Evolutionary conservation across 768 basidiomycete genomes (phyloP).

Genomic region (Lactifluus pinguis): DNA sequence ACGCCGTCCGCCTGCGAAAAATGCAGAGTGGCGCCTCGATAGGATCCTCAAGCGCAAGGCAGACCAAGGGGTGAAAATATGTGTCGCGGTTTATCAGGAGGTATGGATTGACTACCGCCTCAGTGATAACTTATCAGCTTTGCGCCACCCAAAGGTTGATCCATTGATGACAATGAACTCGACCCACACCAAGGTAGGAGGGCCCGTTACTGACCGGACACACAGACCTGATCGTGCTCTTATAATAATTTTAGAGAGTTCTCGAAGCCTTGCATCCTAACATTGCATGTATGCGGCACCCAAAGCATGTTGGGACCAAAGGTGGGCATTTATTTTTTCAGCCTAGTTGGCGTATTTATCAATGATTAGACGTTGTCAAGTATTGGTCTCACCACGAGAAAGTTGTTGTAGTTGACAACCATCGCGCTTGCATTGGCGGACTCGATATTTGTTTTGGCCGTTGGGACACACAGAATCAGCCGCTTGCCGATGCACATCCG

Average conservation of each 20-base stretch:
- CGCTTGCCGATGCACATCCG: slow-evolving; percentile 87
- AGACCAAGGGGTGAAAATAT: slow-evolving; percentile 82
- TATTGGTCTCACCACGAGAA: slow-evolving; percentile 96
- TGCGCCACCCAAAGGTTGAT: slow-evolving; percentile 46
- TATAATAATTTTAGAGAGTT: slow-evolving; percentile 42
- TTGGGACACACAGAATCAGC: slow-evolving; percentile 90
- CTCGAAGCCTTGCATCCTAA: slow-evolving; percentile 82
- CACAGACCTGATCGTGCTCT: neutral
- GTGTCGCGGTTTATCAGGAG: slow-evolving; percentile 93
- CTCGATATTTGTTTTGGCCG: slow-evolving; percentile 95
- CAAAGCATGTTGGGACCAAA: slow-evolving; percentile 81
- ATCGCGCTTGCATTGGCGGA: slow-evolving; percentile 81
- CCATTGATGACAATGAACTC: slow-evolving; percentile 88
- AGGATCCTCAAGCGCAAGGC: slow-evolving; percentile 80
- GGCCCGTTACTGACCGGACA: neutral
- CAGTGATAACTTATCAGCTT: neutral
- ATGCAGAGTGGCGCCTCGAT: slow-evolving; percentile 88
- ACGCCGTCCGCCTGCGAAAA: slow-evolving; percentile 78
- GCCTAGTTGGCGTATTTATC: neutral
- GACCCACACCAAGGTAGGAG: slow-evolving; percentile 64
- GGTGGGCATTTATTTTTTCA: slow-evolving; percentile 26
- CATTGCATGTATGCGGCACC: slow-evolving; percentile 83
- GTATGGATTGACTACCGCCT: slow-evolving; percentile 25
- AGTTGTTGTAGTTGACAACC: slow-evolving; percentile 83
- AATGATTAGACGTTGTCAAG: slow-evolving; percentile 52